These are phyloP conservation scores for Neurospora sp. DNA, from an alignment of 2,329 filamentous ascomycete species.

Conservation along the genomic window DNA sequence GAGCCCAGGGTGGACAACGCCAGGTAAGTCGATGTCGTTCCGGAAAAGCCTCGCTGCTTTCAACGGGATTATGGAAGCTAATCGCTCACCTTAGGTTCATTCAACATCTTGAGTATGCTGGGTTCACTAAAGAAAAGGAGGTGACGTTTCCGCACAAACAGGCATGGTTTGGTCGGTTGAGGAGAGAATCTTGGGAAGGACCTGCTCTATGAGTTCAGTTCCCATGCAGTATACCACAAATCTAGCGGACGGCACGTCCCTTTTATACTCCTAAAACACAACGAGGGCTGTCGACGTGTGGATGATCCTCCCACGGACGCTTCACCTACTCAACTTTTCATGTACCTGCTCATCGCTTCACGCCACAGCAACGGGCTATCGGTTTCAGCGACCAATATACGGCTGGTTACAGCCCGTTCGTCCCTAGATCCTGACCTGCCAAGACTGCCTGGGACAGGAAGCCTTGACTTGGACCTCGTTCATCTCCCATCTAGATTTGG, in stretches of 20 bases:
- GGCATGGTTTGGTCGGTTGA: slow-evolving; percentile 72
- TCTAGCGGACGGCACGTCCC: background rate
- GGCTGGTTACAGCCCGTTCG: background rate
- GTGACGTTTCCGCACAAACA: slow-evolving; percentile 88
- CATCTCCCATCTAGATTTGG: background rate
- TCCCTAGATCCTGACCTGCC: background rate
- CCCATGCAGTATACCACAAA: background rate
- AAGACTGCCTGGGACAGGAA: background rate
- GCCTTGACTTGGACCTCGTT: background rate
- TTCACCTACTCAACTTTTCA: background rate
- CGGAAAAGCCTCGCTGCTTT: background rate
- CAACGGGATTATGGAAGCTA: background rate
- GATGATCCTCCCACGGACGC: background rate
- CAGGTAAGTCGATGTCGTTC: slow-evolving; percentile 49
- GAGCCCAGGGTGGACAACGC: slow-evolving; percentile 88
- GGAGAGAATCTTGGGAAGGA: slow-evolving; percentile 69
- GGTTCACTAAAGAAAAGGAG: slow-evolving; percentile 82
- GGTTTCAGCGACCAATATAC: background rate
- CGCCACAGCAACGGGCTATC: background rate
- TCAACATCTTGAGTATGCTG: slow-evolving; percentile 58
- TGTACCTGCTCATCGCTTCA: background rate
- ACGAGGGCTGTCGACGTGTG: background rate
- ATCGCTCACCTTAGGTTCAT: slow-evolving; percentile 44
- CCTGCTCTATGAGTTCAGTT: slow-evolving; percentile 42
- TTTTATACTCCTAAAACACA: background rate